Evolutionary conservation across 2,329 filamentous ascomycete species (phyloP).

Genomic region (Peltaster fructicola): DNA sequence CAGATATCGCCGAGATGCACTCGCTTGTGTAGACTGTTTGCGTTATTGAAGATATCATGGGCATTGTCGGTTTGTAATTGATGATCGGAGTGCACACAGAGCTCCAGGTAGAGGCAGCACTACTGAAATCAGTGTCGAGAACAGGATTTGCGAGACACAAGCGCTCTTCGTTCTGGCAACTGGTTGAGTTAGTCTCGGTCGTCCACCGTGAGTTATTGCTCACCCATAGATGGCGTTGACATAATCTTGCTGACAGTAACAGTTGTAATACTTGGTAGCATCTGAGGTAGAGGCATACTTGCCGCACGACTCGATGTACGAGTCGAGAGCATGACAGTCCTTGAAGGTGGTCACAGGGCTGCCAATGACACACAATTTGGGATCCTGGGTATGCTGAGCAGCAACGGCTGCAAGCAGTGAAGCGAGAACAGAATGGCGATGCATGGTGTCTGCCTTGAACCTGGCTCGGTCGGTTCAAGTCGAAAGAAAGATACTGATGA

Average conservation of each 20-base stretch:
- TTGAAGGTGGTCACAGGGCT: constrained; percentile 1
- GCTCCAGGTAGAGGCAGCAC: constrained; percentile 1
- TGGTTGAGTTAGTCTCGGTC: not conserved
- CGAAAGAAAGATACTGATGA: not conserved
- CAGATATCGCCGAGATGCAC: constrained; percentile 1
- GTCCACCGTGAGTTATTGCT: not conserved
- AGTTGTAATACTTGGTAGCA: constrained; percentile 1
- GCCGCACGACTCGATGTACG: not conserved
- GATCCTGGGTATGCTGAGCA: constrained; percentile 1
- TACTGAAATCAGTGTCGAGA: constrained; percentile 1
- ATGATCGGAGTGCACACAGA: constrained; percentile 1
- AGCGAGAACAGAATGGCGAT: constrained; percentile 1
- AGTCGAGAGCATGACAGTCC: constrained; percentile 1
- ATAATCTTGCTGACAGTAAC: constrained; percentile 1
- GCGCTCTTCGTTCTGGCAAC: constrained; percentile 1
- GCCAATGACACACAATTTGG: not conserved
- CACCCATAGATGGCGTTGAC: constrained; percentile 1
- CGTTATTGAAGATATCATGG: constrained; percentile 1
- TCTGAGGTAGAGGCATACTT: constrained; percentile 1
- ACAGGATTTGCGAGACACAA: not conserved
- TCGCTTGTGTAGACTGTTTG: not conserved
- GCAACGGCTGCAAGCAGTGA: not conserved
- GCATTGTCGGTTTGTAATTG: constrained; percentile 1
- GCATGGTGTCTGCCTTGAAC: constrained; percentile 1
- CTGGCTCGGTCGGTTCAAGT: not conserved